These are phyloP conservation scores for Coemansia erecta DNA, from an alignment of 192 early-diverging fungal genomes.

Conservation along the genomic window DNA sequence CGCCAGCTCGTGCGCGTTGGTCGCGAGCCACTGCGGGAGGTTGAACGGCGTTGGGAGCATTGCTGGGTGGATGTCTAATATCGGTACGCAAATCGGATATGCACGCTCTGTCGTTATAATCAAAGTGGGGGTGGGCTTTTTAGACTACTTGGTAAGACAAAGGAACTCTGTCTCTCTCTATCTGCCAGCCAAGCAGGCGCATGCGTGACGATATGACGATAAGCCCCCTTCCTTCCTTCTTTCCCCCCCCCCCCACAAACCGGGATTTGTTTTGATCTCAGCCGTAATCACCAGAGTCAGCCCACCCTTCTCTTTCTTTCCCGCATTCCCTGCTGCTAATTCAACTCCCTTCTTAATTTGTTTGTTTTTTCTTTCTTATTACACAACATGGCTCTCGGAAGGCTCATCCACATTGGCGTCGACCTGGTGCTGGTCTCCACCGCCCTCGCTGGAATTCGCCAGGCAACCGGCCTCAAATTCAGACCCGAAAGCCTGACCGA, in stretches of 20 bases:
- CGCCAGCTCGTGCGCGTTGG: slow-evolving; percentile 77
- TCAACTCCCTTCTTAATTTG: not conserved
- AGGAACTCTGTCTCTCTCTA: no score
- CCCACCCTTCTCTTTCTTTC: no score
- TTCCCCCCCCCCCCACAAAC: no score
- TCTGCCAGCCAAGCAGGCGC: not conserved
- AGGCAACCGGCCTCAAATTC: slow-evolving; percentile 32
- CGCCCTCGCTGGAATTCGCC: slow-evolving; percentile 43
- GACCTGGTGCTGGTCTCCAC: slow-evolving; percentile 45
- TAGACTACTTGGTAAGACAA: no score
- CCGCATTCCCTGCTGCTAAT: not conserved
- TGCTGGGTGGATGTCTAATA: not conserved
- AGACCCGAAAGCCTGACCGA: slow-evolving; percentile 32
- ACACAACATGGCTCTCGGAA: slow-evolving; percentile 30
- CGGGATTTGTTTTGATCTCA: no score
- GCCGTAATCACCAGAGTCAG: no score
- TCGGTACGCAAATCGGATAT: not conserved
- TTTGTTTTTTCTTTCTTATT: not conserved
- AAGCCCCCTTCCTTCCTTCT: not conserved
- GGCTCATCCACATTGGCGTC: slow-evolving; percentile 33
- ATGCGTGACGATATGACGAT: not conserved
- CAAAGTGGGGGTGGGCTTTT: not conserved
- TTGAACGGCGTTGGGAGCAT: slow-evolving; percentile 79
- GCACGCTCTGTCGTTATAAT: not conserved
- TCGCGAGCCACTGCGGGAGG: slow-evolving; percentile 83